Conservation (phyloP, 257 asterid genomes). For the Lycium barbarum region DNA sequence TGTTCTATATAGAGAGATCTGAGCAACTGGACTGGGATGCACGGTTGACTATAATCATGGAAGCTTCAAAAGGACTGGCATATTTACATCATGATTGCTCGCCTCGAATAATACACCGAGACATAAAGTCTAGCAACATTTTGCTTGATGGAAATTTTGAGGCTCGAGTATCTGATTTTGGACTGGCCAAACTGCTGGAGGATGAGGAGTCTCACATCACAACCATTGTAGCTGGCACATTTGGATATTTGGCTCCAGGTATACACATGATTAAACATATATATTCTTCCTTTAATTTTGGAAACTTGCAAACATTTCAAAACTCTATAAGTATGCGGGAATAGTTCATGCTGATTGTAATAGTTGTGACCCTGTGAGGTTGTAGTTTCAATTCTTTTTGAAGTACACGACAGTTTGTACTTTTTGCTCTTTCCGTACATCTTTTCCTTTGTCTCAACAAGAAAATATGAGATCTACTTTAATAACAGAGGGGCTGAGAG, state of each 20-base stretch:
- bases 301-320: background rate
- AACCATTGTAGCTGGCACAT: conserved; percentile 94
- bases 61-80: conserved; percentile 93
- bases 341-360: background rate
- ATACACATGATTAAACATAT: background rate
- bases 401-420: background rate
- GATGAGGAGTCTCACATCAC: conserved; percentile 95
- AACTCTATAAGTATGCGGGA: background rate
- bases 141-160: conserved; percentile 84
- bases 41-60: conserved; percentile 75
- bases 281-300: background rate
- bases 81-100: conserved; percentile 97
- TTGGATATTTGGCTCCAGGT: conserved; percentile 97
- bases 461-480: background rate
- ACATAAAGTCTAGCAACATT: conserved; percentile 92
- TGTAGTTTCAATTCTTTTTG: background rate
- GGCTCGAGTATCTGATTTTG: conserved; percentile 94
- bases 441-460: background rate
- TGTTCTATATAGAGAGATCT: conserved; percentile 56
- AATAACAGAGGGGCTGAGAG: background rate
- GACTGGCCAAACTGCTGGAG: conserved; percentile 85
- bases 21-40: conserved; percentile 94
- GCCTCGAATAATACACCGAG: conserved; percentile 90
- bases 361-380: background rate
- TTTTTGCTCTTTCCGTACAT: background rate